These are phyloP conservation scores for Closterium sp. DNA, from an alignment of 139 green algal species.

Conservation along the genomic window DNA sequence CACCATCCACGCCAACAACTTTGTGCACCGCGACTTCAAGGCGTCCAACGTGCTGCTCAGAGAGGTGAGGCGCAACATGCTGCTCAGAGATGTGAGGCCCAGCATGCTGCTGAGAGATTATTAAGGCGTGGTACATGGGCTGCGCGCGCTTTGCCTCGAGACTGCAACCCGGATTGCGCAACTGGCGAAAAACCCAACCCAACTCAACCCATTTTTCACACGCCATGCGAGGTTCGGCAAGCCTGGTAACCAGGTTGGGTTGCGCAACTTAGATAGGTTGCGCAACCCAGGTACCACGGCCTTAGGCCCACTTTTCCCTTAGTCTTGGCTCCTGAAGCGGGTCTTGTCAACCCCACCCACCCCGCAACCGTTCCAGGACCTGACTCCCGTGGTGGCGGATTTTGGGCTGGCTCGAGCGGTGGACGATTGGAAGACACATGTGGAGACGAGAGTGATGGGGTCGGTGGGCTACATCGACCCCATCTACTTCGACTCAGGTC, in stretches of 20 bases:
- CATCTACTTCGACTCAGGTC: conserved; percentile 3
- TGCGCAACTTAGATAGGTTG: background rate
- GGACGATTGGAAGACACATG: conserved; percentile 1
- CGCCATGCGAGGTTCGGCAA: no score
- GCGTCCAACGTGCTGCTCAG: background rate
- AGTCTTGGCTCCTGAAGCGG: background rate
- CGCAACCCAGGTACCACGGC: background rate
- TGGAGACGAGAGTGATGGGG: conserved; percentile 1
- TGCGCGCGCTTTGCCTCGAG: no score
- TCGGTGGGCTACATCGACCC: background rate
- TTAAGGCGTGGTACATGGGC: no score
- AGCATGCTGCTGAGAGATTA: no score
- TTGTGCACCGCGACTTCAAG: background rate
- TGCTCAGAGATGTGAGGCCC: no score
- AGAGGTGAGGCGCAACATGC: no score
- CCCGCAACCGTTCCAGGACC: no score
- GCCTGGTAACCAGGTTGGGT: no score
- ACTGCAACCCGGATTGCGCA: no score
- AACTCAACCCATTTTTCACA: no score
- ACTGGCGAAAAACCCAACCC: no score
- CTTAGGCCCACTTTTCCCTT: background rate
- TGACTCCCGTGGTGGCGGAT: background rate
- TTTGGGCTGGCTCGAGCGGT: conserved; percentile 4
- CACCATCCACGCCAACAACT: background rate
- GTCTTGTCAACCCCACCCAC: no score